Evolutionary conservation across 2,329 filamentous ascomycete genomes (phyloP).

Genomic region (Hymenoscyphus fructigenus): DNA sequence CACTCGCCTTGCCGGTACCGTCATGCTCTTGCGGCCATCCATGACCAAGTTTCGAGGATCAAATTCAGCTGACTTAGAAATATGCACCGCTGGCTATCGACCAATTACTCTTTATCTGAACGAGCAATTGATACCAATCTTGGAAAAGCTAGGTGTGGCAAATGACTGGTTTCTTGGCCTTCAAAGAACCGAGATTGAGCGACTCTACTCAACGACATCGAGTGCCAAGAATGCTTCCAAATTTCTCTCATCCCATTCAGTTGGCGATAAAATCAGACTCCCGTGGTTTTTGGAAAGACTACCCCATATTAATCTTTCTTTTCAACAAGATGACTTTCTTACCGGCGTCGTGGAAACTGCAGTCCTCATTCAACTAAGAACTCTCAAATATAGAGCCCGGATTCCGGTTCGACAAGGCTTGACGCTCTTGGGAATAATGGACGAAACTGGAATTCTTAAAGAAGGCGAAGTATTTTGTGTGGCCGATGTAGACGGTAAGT

Average conservation of each 20-base stretch:
- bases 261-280: constrained; percentile 61
- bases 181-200: constrained; percentile 61
- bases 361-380: constrained; percentile 67
- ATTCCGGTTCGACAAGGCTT: constrained; percentile 69
- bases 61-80: constrained; percentile 59
- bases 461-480: constrained; percentile 69
- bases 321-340: constrained; percentile 67
- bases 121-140: constrained; percentile 78
- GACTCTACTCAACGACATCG: constrained; percentile 58
- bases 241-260: constrained; percentile 62
- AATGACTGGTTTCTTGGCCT: constrained; percentile 59
- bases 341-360: constrained; percentile 67
- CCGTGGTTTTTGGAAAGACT: constrained; percentile 62
- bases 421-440: constrained; percentile 80
- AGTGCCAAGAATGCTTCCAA: constrained; percentile 60
- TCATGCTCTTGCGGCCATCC: constrained; percentile 64
- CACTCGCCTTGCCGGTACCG: constrained; percentile 53
- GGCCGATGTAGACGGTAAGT: constrained; percentile 41
- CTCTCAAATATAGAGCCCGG: constrained; percentile 75
- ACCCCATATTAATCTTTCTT: constrained; percentile 58
- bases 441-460: constrained; percentile 68
- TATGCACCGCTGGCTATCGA: constrained; percentile 67
- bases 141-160: constrained; percentile 72
- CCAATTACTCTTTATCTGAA: constrained; percentile 74
- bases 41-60: constrained; percentile 76